Conservation (phyloP, 495 filamentous ascomycete species). For the Friedmanniomyces endolithicus region DNA sequence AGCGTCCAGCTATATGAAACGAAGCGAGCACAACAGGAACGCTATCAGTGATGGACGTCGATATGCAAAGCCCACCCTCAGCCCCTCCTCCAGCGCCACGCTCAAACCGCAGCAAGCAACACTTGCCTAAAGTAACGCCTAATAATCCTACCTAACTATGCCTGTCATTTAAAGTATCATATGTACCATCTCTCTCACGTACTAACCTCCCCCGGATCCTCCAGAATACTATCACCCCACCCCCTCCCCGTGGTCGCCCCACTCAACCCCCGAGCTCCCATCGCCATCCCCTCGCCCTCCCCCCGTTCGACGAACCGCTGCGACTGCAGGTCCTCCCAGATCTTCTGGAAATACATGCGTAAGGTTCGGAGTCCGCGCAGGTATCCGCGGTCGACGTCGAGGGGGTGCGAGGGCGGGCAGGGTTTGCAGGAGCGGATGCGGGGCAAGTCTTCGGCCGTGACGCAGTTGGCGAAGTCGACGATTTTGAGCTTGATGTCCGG, state of each 20-base stretch:
- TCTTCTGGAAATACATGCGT: slow-evolving; percentile 73
- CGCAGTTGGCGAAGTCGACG: slow-evolving; percentile 95
- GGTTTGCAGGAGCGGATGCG: slow-evolving; percentile 35
- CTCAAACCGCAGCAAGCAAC: slow-evolving; percentile 11
- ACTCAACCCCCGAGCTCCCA: slow-evolving; percentile 18
- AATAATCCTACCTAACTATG: too few species aligned
- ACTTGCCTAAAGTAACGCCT: background rate
- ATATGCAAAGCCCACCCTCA: background rate
- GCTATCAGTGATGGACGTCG: background rate
- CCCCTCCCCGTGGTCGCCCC: slow-evolving; percentile 24
- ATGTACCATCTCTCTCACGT: too few species aligned
- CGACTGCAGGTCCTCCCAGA: slow-evolving; percentile 63
- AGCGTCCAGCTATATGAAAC: background rate
- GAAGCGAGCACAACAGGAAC: background rate
- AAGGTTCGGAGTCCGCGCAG: slow-evolving; percentile 71
- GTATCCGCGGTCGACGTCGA: slow-evolving; percentile 78
- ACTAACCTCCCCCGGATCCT: slow-evolving; percentile 27
- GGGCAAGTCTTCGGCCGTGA: slow-evolving; percentile 62
- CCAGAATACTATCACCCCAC: slow-evolving; percentile 23
- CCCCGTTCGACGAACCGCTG: slow-evolving; percentile 39
- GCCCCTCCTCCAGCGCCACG: slow-evolving; percentile 15
- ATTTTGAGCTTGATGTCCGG: slow-evolving; percentile 81
- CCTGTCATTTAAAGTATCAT: too few species aligned
- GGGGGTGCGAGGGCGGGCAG: slow-evolving; percentile 71
- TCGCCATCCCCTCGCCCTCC: slow-evolving; percentile 29